Evolutionary conservation across 345 rosid genomes (phyloP).

Genomic region (Barbarea vulgaris): DNA sequence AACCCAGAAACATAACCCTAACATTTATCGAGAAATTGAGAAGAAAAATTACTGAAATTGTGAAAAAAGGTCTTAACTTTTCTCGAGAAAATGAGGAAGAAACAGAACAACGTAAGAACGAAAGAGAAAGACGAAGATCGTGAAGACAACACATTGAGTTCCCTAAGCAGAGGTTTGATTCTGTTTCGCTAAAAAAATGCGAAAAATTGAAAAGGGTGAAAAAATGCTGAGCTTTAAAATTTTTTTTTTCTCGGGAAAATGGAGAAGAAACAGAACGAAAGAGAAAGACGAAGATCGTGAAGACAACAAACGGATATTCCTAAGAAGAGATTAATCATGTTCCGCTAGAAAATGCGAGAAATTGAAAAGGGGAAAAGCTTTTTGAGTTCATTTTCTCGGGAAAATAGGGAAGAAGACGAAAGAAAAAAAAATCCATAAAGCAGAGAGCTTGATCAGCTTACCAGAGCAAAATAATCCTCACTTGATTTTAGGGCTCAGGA

Average conservation of each 20-base stretch:
- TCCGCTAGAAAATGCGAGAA: no score
- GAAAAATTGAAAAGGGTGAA: neutral
- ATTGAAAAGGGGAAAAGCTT: no score
- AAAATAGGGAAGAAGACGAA: neutral
- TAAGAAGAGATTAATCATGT: no score
- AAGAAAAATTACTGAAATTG: neutral
- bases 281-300: no score
- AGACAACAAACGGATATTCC: no score
- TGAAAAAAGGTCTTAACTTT: neutral
- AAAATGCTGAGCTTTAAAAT: neutral
- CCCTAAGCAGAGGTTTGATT: neutral
- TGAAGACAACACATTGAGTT: neutral
- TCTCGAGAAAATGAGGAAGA: slow-evolving; percentile 11
- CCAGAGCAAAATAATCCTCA: slow-evolving; percentile 8
- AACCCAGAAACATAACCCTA: neutral
- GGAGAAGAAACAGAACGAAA: neutral
- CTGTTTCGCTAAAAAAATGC: neutral
- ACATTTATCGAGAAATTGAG: neutral
- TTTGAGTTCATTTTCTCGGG: slow-evolving; percentile 7
- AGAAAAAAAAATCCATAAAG: neutral
- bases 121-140: neutral
- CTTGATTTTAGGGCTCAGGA: neutral
- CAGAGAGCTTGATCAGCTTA: slow-evolving; percentile 26
- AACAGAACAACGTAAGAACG: neutral
- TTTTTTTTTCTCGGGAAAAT: slow-evolving; percentile 4